phyloP scores from a whole-genome alignment of 139 green algal species.

The Deuterostichococcus epilithicus region DNA sequence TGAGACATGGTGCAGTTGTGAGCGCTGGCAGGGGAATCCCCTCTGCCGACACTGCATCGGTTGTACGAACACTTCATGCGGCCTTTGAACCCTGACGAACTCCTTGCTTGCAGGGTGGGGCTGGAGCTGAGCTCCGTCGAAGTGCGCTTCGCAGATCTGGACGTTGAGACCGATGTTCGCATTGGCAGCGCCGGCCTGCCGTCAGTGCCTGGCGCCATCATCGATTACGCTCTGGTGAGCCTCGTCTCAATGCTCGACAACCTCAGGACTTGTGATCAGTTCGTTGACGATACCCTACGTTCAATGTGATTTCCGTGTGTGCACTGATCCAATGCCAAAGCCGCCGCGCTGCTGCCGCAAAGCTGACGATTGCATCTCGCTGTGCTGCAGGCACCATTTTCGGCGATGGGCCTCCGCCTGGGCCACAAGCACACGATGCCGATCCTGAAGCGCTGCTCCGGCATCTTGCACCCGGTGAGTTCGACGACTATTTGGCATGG shows the following conservation, averaged over 20 bases:
- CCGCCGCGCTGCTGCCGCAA: too few relatives aligned
- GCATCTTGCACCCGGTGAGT: slow-evolving; percentile 3
- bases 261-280: too few relatives aligned
- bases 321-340: too few relatives aligned
- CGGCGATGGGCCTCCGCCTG: neutral
- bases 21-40: neutral
- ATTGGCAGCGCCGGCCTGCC: neutral
- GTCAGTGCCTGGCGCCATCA: neutral
- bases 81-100: too few relatives aligned
- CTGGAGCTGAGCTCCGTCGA: slow-evolving; percentile 13
- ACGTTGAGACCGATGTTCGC: neutral
- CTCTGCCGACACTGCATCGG: neutral
- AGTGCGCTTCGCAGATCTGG: slow-evolving; percentile 10
- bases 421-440: neutral
- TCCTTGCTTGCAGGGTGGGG: slow-evolving; percentile 11
- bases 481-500: too few relatives aligned
- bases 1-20: neutral
- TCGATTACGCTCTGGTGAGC: neutral
- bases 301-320: too few relatives aligned
- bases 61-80: too few relatives aligned
- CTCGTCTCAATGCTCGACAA: neutral
- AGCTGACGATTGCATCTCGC: too few relatives aligned
- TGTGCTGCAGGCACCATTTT: neutral
- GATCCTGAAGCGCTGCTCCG: neutral
- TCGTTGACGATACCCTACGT: neutral